phyloP scores from a whole-genome alignment of 257 asterid species.

The Avicennia marina region DNA sequence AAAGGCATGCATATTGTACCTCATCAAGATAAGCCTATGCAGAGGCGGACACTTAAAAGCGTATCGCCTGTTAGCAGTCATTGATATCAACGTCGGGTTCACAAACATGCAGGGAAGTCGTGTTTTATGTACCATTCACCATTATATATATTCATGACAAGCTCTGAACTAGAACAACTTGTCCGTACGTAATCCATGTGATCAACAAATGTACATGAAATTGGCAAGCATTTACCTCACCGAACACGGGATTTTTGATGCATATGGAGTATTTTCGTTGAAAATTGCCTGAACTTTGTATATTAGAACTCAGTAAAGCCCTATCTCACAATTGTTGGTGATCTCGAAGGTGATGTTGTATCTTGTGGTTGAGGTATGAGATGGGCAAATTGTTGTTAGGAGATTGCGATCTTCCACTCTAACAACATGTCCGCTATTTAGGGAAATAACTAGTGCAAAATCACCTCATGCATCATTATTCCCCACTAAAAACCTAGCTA shows the following conservation, averaged over 20 bases:
- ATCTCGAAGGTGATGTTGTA: not conserved
- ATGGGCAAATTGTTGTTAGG: not conserved
- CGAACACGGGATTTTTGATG: too few relatives aligned
- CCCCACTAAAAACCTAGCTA: not conserved
- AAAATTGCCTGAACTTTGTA: too few relatives aligned
- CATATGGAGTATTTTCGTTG: too few relatives aligned
- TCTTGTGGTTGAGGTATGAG: slow-evolving; percentile 1
- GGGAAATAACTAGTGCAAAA: not conserved
- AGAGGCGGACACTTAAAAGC: slow-evolving; percentile 2
- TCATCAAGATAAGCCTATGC: slow-evolving; percentile 11
- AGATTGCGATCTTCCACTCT: not conserved
- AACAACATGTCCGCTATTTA: not conserved
- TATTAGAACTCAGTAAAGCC: too few relatives aligned
- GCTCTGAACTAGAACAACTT: too few relatives aligned
- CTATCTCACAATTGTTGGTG: not conserved
- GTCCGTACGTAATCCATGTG: too few relatives aligned
- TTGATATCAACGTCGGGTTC: not conserved
- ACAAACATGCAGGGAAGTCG: not conserved
- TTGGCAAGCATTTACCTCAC: too few relatives aligned
- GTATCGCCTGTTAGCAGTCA: not conserved
- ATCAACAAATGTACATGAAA: too few relatives aligned
- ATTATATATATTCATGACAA: too few relatives aligned
- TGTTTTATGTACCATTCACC: not conserved
- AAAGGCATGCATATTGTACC: slow-evolving; percentile 1
- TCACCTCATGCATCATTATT: not conserved